phyloP scores from a whole-genome alignment of 495 filamentous ascomycete genomes.

The Polyplosphaeria fusca region DNA sequence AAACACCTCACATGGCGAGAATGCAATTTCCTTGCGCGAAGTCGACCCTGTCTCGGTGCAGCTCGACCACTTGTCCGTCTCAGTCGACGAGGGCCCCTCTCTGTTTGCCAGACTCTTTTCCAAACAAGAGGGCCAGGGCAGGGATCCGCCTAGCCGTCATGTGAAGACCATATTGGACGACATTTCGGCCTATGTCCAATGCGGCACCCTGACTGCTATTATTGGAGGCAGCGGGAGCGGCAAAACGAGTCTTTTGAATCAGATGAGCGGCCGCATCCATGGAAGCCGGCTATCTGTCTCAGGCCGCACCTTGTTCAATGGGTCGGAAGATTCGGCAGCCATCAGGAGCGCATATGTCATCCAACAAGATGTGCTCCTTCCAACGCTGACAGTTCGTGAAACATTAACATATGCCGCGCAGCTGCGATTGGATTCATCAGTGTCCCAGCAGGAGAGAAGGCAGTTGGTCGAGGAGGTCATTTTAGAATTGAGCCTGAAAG shows the following conservation, averaged over 20 bases:
- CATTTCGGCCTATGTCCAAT: slow-evolving; percentile 54
- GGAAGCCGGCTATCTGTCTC: slow-evolving; percentile 51
- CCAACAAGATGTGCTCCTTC: slow-evolving; percentile 70
- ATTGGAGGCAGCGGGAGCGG: slow-evolving; percentile 71
- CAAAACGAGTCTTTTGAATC: slow-evolving; percentile 69
- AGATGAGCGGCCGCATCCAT: slow-evolving; percentile 62
- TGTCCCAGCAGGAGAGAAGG: slow-evolving; percentile 55
- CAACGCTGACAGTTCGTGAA: slow-evolving; percentile 69
- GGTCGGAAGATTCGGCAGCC: slow-evolving; percentile 47
- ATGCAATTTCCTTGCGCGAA: slow-evolving; percentile 25
- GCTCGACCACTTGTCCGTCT: slow-evolving; percentile 23
- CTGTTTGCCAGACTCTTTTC: slow-evolving; percentile 16
- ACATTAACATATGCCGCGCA: slow-evolving; percentile 69
- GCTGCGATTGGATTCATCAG: slow-evolving; percentile 61
- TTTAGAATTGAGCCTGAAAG: slow-evolving; percentile 67
- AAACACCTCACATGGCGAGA: slow-evolving; percentile 13
- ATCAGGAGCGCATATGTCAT: slow-evolving; percentile 68
- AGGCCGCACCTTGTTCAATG: slow-evolving; percentile 59
- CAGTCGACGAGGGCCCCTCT: slow-evolving; percentile 23
- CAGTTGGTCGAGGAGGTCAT: slow-evolving; percentile 69
- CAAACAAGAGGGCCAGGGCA: not conserved
- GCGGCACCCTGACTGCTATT: slow-evolving; percentile 66
- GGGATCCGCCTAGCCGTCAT: slow-evolving; percentile 3
- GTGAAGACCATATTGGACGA: slow-evolving; percentile 49
- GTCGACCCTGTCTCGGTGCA: slow-evolving; percentile 27